A percentile compares a stretch with the other conserved stretches of the same genome.
These are phyloP conservation scores for Schizochytrium sp. DNA, from an alignment of 108 stramenopile genomes.

Conservation along the genomic window DNA sequence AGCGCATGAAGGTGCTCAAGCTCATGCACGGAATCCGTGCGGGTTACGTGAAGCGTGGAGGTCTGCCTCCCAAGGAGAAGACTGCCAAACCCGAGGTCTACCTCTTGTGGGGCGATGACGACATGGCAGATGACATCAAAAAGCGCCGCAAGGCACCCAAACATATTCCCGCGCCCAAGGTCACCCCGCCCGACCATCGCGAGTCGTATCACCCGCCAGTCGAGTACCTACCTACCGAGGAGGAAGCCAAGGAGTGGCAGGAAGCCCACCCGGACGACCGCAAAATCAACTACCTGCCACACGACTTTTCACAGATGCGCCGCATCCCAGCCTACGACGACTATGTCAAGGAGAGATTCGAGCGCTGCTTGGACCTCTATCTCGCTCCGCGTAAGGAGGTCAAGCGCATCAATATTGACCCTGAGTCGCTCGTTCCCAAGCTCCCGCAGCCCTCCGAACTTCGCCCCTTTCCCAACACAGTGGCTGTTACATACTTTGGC, in stretches of 20 bases:
- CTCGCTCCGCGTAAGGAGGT: slow-evolving; percentile 94
- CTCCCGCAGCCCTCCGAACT: slow-evolving; percentile 93
- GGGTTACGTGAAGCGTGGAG: slow-evolving; percentile 84
- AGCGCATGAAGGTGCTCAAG: slow-evolving; percentile 85
- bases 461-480: slow-evolving; percentile 94
- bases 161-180: slow-evolving; percentile 97
- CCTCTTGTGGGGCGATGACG: slow-evolving; percentile 89
- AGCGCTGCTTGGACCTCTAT: slow-evolving; percentile 98
- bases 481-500: slow-evolving; percentile 85
- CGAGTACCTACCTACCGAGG: slow-evolving; percentile 93
- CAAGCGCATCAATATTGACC: slow-evolving; percentile 93
- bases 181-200: slow-evolving; percentile 93
- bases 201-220: slow-evolving; percentile 95
- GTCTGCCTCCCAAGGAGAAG: slow-evolving; percentile 79
- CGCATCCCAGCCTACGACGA: slow-evolving; percentile 93
- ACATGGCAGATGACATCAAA: slow-evolving; percentile 87
- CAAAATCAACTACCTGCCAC: slow-evolving; percentile 90
- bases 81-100: slow-evolving; percentile 80
- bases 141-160: slow-evolving; percentile 87
- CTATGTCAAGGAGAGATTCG: slow-evolving; percentile 93
- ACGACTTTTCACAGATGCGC: slow-evolving; percentile 87
- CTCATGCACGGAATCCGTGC: slow-evolving; percentile 87
- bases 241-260: slow-evolving; percentile 92
- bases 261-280: slow-evolving; percentile 89
- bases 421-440: slow-evolving; percentile 92